Evolutionary conservation across 495 filamentous ascomycete genomes (phyloP).

Genomic region (Tuber magnatum): DNA sequence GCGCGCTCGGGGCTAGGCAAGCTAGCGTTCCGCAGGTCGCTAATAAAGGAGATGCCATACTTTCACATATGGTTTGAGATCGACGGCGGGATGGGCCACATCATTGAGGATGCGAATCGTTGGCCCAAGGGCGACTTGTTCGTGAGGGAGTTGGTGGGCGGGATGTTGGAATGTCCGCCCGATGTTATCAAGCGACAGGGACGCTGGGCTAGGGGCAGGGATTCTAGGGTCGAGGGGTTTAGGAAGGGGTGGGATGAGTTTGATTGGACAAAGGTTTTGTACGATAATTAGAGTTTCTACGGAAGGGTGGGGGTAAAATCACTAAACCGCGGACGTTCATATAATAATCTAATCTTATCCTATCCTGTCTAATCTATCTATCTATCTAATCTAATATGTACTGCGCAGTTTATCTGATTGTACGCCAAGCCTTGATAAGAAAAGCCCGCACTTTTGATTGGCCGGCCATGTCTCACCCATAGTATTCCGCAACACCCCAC

Average conservation of each 20-base stretch:
- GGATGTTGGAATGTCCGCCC: constrained; percentile 79
- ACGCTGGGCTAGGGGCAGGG: constrained; percentile 67
- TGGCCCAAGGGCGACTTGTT: constrained; percentile 95
- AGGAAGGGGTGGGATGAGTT: constrained; percentile 82
- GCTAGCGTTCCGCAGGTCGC: constrained; percentile 67
- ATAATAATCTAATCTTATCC: too few species aligned
- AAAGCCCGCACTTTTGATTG: too few species aligned
- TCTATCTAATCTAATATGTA: too few species aligned
- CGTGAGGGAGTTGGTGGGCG: constrained; percentile 82
- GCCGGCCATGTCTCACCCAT: too few species aligned
- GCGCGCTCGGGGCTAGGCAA: constrained; percentile 61
- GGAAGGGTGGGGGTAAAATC: not conserved
- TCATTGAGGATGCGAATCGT: constrained; percentile 76
- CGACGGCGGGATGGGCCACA: constrained; percentile 85
- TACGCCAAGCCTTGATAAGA: too few species aligned
- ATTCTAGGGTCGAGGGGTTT: constrained; percentile 69
- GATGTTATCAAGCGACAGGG: constrained; percentile 88
- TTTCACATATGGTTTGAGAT: constrained; percentile 96
- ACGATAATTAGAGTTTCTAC: constrained; percentile 44
- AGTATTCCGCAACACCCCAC: too few species aligned
- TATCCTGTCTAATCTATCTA: too few species aligned
- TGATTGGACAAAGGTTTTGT: constrained; percentile 87
- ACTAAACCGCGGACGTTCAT: not conserved
- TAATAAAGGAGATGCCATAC: constrained; percentile 97
- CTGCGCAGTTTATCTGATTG: too few species aligned